Base-by-base conservation (phyloP, 192 early-diverging fungal species). In the Coemansia guatemalensis region DNA sequence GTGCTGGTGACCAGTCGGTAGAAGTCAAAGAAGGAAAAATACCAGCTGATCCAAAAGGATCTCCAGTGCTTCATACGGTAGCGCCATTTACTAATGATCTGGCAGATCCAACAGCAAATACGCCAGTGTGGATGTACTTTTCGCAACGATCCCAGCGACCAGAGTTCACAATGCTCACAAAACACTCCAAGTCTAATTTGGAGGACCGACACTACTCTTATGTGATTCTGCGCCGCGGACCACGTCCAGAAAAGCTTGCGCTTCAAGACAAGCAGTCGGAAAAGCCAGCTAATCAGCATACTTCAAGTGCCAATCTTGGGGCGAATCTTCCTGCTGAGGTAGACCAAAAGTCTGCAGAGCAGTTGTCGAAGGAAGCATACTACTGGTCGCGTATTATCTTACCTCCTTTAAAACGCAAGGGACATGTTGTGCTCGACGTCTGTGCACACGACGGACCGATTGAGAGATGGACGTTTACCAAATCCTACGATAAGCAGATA, bases 201-300 rank as follows among this genome's bases (percentile, higher is more conserved):
- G 89, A 93, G 64, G 90, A 92, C 58, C 68, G 85, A 17, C 86
- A 87, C 53, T 95, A 92, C 74, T 88, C 89, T 1, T 95, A 91
- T 73, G 77, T 90, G 0, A 75, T 95, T 5, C 62, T 95, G 48
- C 86, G 90, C 17, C 86, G 86, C 51, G 90, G 90, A 7, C 30
- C 72, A 4, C 68, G 86, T 11, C 88, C 73, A 0, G 8, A 32
- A 18, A 33, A 57, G 5, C 11, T 14, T 44, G 14, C 14, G 0
- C 7, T 18, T 20, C 64, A 24, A 29, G 25, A 12, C 3, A 4
- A 20, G 0, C 25, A 55, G 53, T 18, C 47, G 4, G 22, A 54
- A 23, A 22, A 35, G 26, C 39, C 21, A 4, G 61, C 60, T 6
- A 32, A 54, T 0, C 24, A 48, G 2, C 33, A 51, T 12, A 48